phyloP scores from a whole-genome alignment of 2,329 filamentous ascomycete genomes.

The Achaetomium macrosporum region DNA sequence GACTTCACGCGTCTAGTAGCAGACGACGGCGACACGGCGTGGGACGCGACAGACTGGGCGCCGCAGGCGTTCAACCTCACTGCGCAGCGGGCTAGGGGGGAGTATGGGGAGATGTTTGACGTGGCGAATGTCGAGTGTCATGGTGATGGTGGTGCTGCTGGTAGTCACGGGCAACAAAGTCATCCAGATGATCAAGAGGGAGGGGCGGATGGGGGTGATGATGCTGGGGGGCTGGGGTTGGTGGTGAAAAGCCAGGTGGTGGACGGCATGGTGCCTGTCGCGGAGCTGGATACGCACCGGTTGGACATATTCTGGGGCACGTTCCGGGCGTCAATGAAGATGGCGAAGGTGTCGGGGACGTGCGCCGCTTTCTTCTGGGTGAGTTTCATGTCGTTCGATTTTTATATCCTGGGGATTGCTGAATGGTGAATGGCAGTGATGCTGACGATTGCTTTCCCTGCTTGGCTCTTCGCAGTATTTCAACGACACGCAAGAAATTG shows the following conservation, averaged over 20 bases:
- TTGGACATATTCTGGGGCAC: constrained; percentile 63
- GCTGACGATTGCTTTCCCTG: too few species aligned
- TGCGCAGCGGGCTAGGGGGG: constrained; percentile 50
- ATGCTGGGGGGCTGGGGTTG: constrained; percentile 47
- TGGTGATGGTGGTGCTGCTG: background rate
- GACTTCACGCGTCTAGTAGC: constrained; percentile 55
- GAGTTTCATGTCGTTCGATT: constrained; percentile 19
- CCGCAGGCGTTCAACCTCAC: constrained; percentile 63
- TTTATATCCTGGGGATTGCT: background rate
- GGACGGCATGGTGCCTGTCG: constrained; percentile 51
- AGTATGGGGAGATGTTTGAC: constrained; percentile 59
- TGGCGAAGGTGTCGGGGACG: constrained; percentile 57
- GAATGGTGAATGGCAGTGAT: background rate
- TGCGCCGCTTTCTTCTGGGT: constrained; percentile 80
- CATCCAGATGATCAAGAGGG: too few species aligned
- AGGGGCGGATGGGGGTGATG: background rate
- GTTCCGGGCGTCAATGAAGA: constrained; percentile 62
- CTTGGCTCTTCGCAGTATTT: constrained; percentile 61
- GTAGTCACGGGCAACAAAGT: constrained; percentile 33
- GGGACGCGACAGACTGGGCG: constrained; percentile 54
- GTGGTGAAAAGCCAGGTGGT: constrained; percentile 42
- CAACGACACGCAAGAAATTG: constrained; percentile 75
- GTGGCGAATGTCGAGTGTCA: constrained; percentile 40
- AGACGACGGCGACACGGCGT: constrained; percentile 30
- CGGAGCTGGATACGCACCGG: constrained; percentile 58